Base-by-base conservation (phyloP, 106 monocot genomes). In the Narthecium ossifragum region DNA sequence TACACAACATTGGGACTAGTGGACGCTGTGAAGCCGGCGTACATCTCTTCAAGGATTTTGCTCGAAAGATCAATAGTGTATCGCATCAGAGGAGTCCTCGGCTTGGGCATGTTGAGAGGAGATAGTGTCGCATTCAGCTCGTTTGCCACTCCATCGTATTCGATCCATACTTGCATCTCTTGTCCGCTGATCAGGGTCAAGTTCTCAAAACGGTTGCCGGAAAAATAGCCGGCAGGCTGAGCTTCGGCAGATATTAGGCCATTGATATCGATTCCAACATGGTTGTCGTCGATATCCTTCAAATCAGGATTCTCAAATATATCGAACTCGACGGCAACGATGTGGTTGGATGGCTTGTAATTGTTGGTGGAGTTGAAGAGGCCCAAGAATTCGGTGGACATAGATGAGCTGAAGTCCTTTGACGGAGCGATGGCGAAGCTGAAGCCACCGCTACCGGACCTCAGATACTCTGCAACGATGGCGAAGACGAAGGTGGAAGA, bases 401-500 rank as follows among this genome's bases (percentile, higher is more conserved):
- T 28, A 25, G 53, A 26, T 8, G 9, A 13, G 1, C 28, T 8
- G 28, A 53, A 53, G 53, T 53, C 28, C 13, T 25, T 53, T 9
- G 53, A 53, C 26, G 53, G 53, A 28, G 53, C 6, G 2, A 53
- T 5, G 10, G 26, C 1, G 26, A 53, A 53, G 3, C 28, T 27
- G 26, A 53, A 53, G 6, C 53, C 53, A 27, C 26, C 30, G 24
- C 24, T 27, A 9, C 53, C 53, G 28, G 30, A 28, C 9, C 1
- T 25, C 1, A 29, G 28, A 53, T 53, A 53, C 30, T 53, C 53
- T 12, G 53, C 53, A 27, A n/a, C n/a, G n/a, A n/a, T n/a, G n/a
- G n/a, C n/a, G n/a, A n/a, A n/a, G n/a, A n/a, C n/a, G n/a, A 58
- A 58, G 0, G 38, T 24, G 21, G 58, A 38, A 34, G 51, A 65